Evolutionary conservation across 2,329 filamentous ascomycete species (phyloP).

Genomic region (Tolypocladium pustulatum): DNA sequence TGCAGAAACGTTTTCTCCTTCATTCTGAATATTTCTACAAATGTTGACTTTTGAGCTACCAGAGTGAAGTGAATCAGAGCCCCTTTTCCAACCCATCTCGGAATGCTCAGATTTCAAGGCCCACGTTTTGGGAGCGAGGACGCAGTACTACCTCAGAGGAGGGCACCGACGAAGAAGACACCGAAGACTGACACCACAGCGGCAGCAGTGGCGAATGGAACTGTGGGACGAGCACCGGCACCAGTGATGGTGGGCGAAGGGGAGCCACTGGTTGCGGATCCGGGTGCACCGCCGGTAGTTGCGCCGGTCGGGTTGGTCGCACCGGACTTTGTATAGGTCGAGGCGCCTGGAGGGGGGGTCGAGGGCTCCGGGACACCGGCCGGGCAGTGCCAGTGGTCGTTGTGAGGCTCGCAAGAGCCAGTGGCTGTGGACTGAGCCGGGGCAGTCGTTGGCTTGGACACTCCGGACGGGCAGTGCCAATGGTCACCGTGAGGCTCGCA

Average conservation of each 20-base stretch:
- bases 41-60: background rate
- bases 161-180: conserved; percentile 5
- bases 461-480: background rate
- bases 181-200: conserved; percentile 4
- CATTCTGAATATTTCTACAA: too few species aligned
- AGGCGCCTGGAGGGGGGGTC: conserved; percentile 4
- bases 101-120: background rate
- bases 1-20: too few species aligned
- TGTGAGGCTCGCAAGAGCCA: conserved; percentile 3
- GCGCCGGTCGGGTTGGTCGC: background rate
- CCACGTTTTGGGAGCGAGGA: background rate
- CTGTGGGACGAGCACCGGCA: background rate
- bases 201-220: conserved; percentile 1
- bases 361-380: conserved; percentile 5
- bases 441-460: background rate
- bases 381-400: conserved; percentile 8
- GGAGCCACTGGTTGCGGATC: background rate
- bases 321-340: background rate
- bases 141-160: conserved; percentile 1
- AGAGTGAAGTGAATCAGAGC: background rate
- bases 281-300: background rate
- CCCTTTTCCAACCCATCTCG: background rate
- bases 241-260: background rate
- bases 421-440: background rate
- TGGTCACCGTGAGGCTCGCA: background rate